Conservation (phyloP, 805 yeast species). For the Tetrapisispora arboricola region DNA sequence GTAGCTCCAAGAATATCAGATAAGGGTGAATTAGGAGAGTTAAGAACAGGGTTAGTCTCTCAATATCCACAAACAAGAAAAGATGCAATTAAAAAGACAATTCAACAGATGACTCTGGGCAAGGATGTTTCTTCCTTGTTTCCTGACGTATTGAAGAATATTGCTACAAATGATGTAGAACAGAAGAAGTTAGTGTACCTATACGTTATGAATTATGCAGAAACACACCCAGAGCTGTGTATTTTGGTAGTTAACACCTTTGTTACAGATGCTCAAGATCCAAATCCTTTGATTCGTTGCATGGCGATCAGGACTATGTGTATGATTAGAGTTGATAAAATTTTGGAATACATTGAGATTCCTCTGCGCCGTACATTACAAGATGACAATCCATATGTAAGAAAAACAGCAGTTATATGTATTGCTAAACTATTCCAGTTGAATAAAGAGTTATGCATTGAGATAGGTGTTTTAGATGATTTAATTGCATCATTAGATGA, state of each 20-base stretch:
- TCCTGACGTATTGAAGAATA: slow-evolving; percentile 92
- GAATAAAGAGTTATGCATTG: slow-evolving; percentile 69
- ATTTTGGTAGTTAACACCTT: slow-evolving; percentile 95
- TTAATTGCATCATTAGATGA: slow-evolving; percentile 65
- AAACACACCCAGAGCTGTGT: slow-evolving; percentile 89
- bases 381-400: slow-evolving; percentile 94
- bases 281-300: slow-evolving; percentile 91
- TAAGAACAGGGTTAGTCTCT: slow-evolving; percentile 82
- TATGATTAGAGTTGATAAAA: slow-evolving; percentile 88
- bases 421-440: slow-evolving; percentile 91
- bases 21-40: slow-evolving; percentile 77
- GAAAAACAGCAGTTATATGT: slow-evolving; percentile 95
- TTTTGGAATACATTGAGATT: slow-evolving; percentile 87
- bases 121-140: slow-evolving; percentile 91
- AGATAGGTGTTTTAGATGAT: slow-evolving; percentile 71
- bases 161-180: slow-evolving; percentile 92
- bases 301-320: slow-evolving; percentile 98
- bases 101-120: slow-evolving; percentile 96
- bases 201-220: slow-evolving; percentile 95
- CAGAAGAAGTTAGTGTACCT: slow-evolving; percentile 93
- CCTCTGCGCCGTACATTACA: slow-evolving; percentile 76
- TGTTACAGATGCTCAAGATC: slow-evolving; percentile 89
- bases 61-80: slow-evolving; percentile 92
- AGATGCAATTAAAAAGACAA: slow-evolving; percentile 93
- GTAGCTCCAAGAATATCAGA: slow-evolving; percentile 31